phyloP scores from a whole-genome alignment of 805 yeast species.

The Spathaspora boniae region DNA sequence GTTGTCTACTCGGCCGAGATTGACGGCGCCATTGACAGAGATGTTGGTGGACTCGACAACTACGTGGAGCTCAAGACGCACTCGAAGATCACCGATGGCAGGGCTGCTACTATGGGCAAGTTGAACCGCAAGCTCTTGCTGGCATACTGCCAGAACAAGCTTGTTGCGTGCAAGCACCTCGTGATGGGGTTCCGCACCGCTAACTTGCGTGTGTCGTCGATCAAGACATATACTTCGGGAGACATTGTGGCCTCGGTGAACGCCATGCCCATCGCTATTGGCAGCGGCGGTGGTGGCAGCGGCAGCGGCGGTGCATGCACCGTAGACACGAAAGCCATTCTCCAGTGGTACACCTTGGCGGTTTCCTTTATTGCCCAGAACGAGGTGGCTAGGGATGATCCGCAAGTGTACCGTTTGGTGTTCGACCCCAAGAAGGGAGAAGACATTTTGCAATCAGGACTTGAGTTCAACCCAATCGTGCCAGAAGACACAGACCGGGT shows the following conservation, averaged over 20 bases:
- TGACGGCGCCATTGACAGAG: slow-evolving; percentile 14
- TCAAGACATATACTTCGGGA: slow-evolving; percentile 9
- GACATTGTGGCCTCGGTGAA: slow-evolving; percentile 11
- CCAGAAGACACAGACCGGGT: no score
- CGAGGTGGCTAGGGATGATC: neutral
- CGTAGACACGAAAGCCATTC: slow-evolving; percentile 11
- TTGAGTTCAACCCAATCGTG: no score
- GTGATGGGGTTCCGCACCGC: slow-evolving; percentile 17
- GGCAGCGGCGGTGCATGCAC: no score
- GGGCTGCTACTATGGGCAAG: slow-evolving; percentile 3
- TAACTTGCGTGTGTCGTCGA: slow-evolving; percentile 12
- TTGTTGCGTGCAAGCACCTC: slow-evolving; percentile 14
- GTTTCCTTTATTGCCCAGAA: slow-evolving; percentile 12
- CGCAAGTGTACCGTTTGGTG: slow-evolving; percentile 6
- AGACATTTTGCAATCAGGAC: slow-evolving; percentile 6
- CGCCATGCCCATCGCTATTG: slow-evolving; percentile 7
- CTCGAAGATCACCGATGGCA: slow-evolving; percentile 5
- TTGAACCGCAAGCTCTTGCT: slow-evolving; percentile 12
- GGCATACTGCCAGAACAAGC: slow-evolving; percentile 18
- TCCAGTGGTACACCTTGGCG: slow-evolving; percentile 16
- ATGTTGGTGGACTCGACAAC: slow-evolving; percentile 8
- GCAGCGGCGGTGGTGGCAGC: no score
- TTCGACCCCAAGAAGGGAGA: slow-evolving; percentile 6
- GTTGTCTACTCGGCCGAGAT: slow-evolving; percentile 22
- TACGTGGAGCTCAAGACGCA: slow-evolving; percentile 26